Conservation (phyloP, 2,329 filamentous ascomycete genomes). For the Torrubiellomyces zombiae region DNA sequence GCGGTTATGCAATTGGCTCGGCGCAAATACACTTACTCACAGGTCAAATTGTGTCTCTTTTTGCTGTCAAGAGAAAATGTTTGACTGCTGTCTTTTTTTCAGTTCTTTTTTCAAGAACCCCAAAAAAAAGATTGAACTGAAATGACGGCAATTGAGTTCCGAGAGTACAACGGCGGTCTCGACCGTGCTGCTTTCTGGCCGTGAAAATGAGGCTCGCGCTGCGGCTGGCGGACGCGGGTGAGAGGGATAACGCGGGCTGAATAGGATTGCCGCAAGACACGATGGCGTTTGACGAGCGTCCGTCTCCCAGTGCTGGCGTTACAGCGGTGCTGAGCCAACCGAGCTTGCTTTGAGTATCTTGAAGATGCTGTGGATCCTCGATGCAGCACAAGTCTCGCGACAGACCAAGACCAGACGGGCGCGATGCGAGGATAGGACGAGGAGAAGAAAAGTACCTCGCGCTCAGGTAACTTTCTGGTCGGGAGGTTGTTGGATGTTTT, state of each 20-base stretch:
- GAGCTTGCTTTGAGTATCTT: constrained; percentile 2
- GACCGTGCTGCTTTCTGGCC: no score
- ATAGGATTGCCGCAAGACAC: constrained; percentile 2
- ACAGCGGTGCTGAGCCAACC: constrained; percentile 3
- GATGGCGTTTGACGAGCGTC: constrained; percentile 1
- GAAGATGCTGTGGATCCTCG: constrained; percentile 4
- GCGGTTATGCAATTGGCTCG: no score
- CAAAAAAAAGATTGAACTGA: no score
- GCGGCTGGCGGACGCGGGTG: constrained; percentile 1
- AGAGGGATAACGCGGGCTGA: constrained; percentile 1
- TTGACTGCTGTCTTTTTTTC: no score
- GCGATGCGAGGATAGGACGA: constrained; percentile 10
- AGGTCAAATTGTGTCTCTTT: no score
- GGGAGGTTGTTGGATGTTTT: constrained; percentile 19
- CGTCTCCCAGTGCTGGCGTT: constrained; percentile 2
- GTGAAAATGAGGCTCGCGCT: background rate
- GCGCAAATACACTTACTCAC: no score
- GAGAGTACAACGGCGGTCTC: no score
- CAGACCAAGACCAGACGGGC: constrained; percentile 5
- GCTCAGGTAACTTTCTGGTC: constrained; percentile 21
- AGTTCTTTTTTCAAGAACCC: no score
- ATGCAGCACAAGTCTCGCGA: constrained; percentile 5
- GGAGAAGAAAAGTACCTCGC: constrained; percentile 19
- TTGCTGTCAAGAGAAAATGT: no score
- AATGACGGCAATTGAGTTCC: no score